Base-by-base conservation (phyloP, 352 stramenopile species). In the Phytophthora pini region DNA sequence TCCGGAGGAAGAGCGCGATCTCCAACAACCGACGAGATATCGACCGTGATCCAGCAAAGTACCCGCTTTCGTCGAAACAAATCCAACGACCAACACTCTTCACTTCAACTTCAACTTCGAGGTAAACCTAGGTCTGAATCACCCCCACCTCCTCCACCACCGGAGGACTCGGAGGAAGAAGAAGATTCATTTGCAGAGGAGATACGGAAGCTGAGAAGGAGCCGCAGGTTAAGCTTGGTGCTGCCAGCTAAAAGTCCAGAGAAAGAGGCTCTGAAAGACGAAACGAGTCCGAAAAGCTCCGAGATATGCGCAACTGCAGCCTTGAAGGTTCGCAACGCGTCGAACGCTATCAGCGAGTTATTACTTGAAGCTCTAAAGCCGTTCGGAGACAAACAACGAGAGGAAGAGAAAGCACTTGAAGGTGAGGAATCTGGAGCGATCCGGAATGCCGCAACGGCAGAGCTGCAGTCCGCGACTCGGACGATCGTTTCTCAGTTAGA, bases 111-210 rank as follows among this genome's bases (percentile, higher is more conserved):
- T 32, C 27, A 52, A 27, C 5, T 70, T 17, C 44, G 7, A 15
- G 9, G 22, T 8, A 70, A 56, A 36, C 32, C 50, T 2, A 61
- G 34, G 43, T 32, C 17, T 5, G 52, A 72, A 7, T 68, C 56
- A 5, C 67, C 67, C 36, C 62, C 55, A 22, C 67, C 55, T 8
- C 62, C 45, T 20, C 61, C 59, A 58, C 59, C 60, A 34, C 63
- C 49, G 43, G 44, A 48, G n/a, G 41, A 68, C 5, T 56, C 40
- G 9, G 49, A 69, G 9, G 68, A 74, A 9, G 52, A 67, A 12
- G 76, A 20, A n/a, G 76, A 87, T n/a, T 82, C 71, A 3, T 86
- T 89, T 51, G 56, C 64, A 2, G 61, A 82, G 36, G 78, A 88
- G 49, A 64, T 89, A 22, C 59, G 51, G 9, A 53, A 59, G 5